Evolutionary conservation across 768 basidiomycete genomes (phyloP), one percentile per base, ranked within the genome.

Genomic region (Mycena polygramma): DNA sequence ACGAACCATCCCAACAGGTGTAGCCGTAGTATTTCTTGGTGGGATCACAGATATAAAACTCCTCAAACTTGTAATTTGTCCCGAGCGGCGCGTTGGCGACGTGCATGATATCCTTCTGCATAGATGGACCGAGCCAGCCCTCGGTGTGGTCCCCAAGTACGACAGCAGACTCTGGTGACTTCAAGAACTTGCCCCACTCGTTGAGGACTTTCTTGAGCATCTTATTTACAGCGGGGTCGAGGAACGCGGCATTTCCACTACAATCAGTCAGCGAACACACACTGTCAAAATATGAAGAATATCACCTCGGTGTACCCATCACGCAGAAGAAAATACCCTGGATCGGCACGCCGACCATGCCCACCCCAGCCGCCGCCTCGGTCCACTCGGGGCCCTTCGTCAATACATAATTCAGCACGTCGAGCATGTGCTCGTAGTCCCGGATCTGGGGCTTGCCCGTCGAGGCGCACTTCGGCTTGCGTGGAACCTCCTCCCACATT

Each of bases 401-500:
- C 26, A 62, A 43, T 1, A 62, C n/a, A 52, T 62, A 49, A 20
- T 62, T 62, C 13, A 62, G 49, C 22, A 62, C 37, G 37, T 62
- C 61, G 49, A 62, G 61, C 61, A 62, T 62, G 61, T 62, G 61
- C 37, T 19, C 22, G 61, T 62, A 62, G 49, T 62, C 61, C 49
- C 61, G 49, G 37, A 62, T 62, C 49, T 62, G 61, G 49, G 11
- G 20, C 48, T 41, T 51, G 61, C 61, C 61, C 39, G 61, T 52
- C 49, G 61, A 49, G 51, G 61, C 35, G 49, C 52, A 62, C 60
- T 52, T 62, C 6, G 60, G 60, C 7, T 49, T 62, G 30, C 48
- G 51, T 37, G 61, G 61, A 61, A 43, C 14, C 61, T 62, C 61
- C 36, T 78, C 75, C 63, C 77, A 78, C 79, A 78, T 78, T 49